Evolutionary conservation across 2,329 filamentous ascomycete genomes (phyloP).

Genomic region (Botrytis tulipae): DNA sequence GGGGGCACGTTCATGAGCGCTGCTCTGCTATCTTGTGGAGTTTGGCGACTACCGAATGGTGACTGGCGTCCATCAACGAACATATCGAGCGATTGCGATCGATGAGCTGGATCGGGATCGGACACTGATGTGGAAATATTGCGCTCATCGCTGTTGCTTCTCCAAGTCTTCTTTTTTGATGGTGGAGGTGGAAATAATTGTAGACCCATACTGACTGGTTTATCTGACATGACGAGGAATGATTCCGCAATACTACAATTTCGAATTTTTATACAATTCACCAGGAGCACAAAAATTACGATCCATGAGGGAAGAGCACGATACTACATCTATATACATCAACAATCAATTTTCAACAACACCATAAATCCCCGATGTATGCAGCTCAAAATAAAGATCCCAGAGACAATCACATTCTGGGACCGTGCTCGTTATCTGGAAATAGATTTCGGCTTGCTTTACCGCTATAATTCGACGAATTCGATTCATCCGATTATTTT

Average conservation of each 20-base stretch:
- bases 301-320: conserved; percentile 8
- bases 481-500: conserved; percentile 14
- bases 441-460: conserved; percentile 16
- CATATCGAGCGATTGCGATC: conserved; percentile 28
- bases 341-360: not conserved
- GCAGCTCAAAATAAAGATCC: conserved; percentile 21
- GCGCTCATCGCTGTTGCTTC: conserved; percentile 34
- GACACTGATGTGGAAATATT: conserved; percentile 30
- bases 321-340: conserved; percentile 22
- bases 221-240: conserved; percentile 30
- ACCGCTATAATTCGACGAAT: conserved; percentile 8
- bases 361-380: conserved; percentile 5
- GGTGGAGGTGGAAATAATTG: conserved; percentile 39
- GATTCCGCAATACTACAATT: conserved; percentile 9
- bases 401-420: conserved; percentile 8
- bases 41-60: conserved; percentile 27
- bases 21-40: conserved; percentile 24
- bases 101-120: conserved; percentile 28
- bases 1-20: conserved; percentile 31
- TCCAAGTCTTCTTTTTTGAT: conserved; percentile 32
- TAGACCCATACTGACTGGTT: conserved; percentile 35
- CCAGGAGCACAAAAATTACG: not conserved
- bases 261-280: conserved; percentile 11
- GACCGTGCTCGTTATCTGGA: conserved; percentile 14
- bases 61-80: conserved; percentile 25